Evolutionary conservation across 768 basidiomycete genomes (phyloP), one percentile per base, ranked within the genome.

Genomic region (Amylocystis lapponica): DNA sequence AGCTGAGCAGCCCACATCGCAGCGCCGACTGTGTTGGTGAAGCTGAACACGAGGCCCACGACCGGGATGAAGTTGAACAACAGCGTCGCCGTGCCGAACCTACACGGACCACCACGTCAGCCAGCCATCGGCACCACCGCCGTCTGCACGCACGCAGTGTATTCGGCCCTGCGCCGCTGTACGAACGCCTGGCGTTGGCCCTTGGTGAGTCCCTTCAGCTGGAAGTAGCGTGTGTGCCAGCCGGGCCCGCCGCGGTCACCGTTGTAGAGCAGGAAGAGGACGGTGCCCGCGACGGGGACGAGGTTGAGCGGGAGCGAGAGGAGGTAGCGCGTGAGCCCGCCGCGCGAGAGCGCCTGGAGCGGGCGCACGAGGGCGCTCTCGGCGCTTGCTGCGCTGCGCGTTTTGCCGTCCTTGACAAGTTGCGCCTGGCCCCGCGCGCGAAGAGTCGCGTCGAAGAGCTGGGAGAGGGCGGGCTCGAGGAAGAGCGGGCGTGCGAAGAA

Each of bases 1-100:
- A 85, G 41, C 35, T 81, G 72, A 21, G 75, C 72, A 0, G 81
- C 83, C 82, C 82, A 87, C 7, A 87, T 63, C 9, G 84, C 84
- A 1, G 82, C 83, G 19, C 84, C 84, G 19, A 83, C 76, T 1
- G 78, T 72, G 17, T 75, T 77, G 1, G 81, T 80, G 56, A 83
- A 74, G 31, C 64, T 71, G 60, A 83, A 81, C 22, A 80, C 55
- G 26, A 81, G 71, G 4, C 78, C 77, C 27, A 72, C 65, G 17
- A 81, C 56, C 3, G 84, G 84, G 34, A 86, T 61, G 35, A 86
- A 68, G 53, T 75, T 78, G 43, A 86, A 64, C 5, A 72, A 64
- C 39, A 82, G 65, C 1, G 81, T 73, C n/a, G 68, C 64, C 19
- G 74, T 71, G 3, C 83, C 83, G 57, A 85, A 79, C 4, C 81